Base-by-base conservation (phyloP, 495 filamentous ascomycete genomes). In the Amphirosellinia nigrospora region DNA sequence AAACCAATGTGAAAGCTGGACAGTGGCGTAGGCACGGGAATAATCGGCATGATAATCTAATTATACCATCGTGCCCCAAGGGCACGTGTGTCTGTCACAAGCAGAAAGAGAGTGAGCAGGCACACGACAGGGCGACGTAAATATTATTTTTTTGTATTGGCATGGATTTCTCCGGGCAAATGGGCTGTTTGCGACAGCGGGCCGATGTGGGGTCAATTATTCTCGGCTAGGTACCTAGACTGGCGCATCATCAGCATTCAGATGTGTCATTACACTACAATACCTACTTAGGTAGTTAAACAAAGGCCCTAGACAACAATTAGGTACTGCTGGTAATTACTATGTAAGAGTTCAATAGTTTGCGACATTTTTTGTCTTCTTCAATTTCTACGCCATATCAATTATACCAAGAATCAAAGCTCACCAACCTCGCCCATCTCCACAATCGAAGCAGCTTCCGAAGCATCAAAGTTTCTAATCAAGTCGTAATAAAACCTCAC, bases 401-500 rank as follows among this genome's bases (percentile, higher is more conserved):
- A 48, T 7, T 19, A 32, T 34, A 21, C 28, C 43, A 10, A 53
- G 8, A 16, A 28, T 69, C 68, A 78, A n/a, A 78, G 53, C 53
- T 78, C 76, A 48, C 70, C 68, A 32, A 73, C 43, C 30, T 73
- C 70, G 5, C 16, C 1, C 6, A 50, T 52, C 11, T 71, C 68
- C 48, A 63, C 70, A 32, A 56, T 67, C 30, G 71, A 55, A 10
- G 61, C 72, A 5, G 69, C 73, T 30, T 74, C 63, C 58, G 73
- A 71, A 30, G 72, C 74, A 69, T 81, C 79, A 63, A 81, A 81
- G 41, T 80, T 79, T 64, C 79, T 70, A 23, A 81, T 78, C 39
- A 81, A 72, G 50, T 81, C 78, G 50, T 81, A 79, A 64, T 88
- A 88, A n/a, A 87, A 80, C 69, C 83, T 82, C 66, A 87, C 81